A percentile compares a stretch with the other conserved stretches of the same genome.
Evolutionary conservation across 305 asterid species (phyloP).

Genomic region (Vinca major): DNA sequence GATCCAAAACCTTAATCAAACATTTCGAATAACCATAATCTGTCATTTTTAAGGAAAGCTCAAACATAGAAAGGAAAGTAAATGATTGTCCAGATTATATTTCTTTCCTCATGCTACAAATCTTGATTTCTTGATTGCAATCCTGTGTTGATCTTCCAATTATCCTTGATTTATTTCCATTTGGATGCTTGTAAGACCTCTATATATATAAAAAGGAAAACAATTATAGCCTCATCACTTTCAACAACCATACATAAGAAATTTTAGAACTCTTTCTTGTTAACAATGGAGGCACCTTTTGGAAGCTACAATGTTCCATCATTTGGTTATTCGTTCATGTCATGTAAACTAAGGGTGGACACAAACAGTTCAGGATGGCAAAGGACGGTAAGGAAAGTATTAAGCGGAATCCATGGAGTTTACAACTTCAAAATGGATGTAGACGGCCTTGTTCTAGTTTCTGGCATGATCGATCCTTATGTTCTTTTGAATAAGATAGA

Average conservation of each 20-base stretch:
- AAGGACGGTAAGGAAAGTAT: slow-evolving; percentile 3
- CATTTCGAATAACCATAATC: no score
- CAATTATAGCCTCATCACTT: not conserved
- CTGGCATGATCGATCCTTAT: slow-evolving; percentile 1
- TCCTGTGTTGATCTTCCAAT: not conserved
- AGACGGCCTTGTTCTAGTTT: slow-evolving; percentile 1
- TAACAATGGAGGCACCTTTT: not conserved
- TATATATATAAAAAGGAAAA: not conserved
- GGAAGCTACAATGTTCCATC: not conserved
- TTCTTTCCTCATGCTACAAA: not conserved
- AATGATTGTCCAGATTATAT: not conserved
- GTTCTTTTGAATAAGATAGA: not conserved
- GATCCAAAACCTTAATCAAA: not conserved
- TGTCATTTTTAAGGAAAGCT: no score
- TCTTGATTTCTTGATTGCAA: not conserved
- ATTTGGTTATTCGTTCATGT: slow-evolving; percentile 8
- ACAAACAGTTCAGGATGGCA: slow-evolving; percentile 3
- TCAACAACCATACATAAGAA: not conserved
- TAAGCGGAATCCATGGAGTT: slow-evolving; percentile 4
- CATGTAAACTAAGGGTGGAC: slow-evolving; percentile 6
- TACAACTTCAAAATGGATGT: slow-evolving; percentile 4
- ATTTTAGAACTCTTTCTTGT: not conserved
- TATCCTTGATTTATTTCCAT: slow-evolving; percentile 1
- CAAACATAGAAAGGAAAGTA: not conserved
- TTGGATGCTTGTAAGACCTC: not conserved